A percentile compares a stretch with the other conserved stretches of the same genome.
These are phyloP conservation scores for Colletotrichum scovillei DNA, from an alignment of 2,329 filamentous ascomycete species.

Conservation along the genomic window DNA sequence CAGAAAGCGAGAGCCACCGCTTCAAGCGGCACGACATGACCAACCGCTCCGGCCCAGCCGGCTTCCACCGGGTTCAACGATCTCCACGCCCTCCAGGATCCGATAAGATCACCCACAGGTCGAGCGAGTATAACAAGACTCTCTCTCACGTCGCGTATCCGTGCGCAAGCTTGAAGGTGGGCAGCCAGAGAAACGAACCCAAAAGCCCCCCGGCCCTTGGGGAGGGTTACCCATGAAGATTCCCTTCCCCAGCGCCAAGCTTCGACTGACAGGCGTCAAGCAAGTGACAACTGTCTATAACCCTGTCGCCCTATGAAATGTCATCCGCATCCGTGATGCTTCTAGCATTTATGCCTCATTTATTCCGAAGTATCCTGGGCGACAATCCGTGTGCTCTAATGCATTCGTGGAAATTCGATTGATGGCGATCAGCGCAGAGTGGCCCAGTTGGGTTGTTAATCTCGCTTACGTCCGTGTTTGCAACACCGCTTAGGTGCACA, in stretches of 20 bases:
- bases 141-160: not conserved
- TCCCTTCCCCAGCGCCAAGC: not conserved
- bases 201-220: not conserved
- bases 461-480: slow-evolving; percentile 18
- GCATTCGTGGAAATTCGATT: slow-evolving; percentile 9
- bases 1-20: not conserved
- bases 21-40: not conserved
- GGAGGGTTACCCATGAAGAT: not conserved
- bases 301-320: not conserved
- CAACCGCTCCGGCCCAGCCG: not conserved
- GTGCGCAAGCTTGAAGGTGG: not conserved
- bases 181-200: not conserved
- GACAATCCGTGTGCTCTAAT: slow-evolving; percentile 3
- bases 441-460: slow-evolving; percentile 19
- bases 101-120: not conserved
- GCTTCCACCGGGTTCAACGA: not conserved
- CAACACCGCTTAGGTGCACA: not conserved
- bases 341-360: not conserved
- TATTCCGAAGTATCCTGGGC: not conserved
- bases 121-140: not conserved
- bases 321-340: not conserved
- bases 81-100: not conserved
- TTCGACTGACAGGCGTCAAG: not conserved
- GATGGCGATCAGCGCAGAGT: slow-evolving; percentile 24
- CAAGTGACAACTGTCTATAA: not conserved